Base-by-base conservation (phyloP, 495 filamentous ascomycete species). In the Parachaetomium inaequale region DNA sequence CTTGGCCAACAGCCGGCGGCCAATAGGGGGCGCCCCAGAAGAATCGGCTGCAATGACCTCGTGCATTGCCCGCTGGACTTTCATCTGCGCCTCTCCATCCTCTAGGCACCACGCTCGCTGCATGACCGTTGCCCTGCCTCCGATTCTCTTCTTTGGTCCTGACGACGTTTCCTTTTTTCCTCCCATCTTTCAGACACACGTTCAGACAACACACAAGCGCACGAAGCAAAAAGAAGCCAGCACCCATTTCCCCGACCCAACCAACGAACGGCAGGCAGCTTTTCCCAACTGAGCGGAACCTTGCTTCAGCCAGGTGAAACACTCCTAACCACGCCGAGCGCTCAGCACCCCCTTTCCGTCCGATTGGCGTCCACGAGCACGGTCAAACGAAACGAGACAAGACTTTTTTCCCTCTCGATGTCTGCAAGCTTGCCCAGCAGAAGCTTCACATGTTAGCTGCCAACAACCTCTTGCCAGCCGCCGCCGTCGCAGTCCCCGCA, bases 231-330 rank as follows among this genome's bases (percentile, higher is more conserved):
- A 3, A 25, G 17, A 31, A n/a, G 21, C 2, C 54, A 43, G 54
- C 54, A 5, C 11, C 25, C 3, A 4, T 43, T 25, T 40, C 28
- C 55, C 25, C n/a, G 14, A 34, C n/a, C 38, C n/a, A 21, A 34
- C n/a, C 38, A 32, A 32, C 55, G 47, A 53, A 29, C 26, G 23
- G 15, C 19, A 29, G n/a, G 19, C 45, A 42, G 57, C 46, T 1
- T 32, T n/a, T 51, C 57, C 57, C 58, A 52, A 17, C 31, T 15
- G 25, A 34, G 46, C 47, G 50, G 46, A 4, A 29, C 21, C 21
- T 49, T 50, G 31, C 36, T 50, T 50, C 43, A 50, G 56, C 32
- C 49, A 53, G 38, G 50, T 55, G 58, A 54, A 61, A 61, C 58
- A 53, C 38, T 28, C 45, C 21, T 11, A 38, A 49, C 50, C 58